Evolutionary conservation across 2,329 filamentous ascomycete genomes (phyloP).

Genomic region (Mariannaea elegans): DNA sequence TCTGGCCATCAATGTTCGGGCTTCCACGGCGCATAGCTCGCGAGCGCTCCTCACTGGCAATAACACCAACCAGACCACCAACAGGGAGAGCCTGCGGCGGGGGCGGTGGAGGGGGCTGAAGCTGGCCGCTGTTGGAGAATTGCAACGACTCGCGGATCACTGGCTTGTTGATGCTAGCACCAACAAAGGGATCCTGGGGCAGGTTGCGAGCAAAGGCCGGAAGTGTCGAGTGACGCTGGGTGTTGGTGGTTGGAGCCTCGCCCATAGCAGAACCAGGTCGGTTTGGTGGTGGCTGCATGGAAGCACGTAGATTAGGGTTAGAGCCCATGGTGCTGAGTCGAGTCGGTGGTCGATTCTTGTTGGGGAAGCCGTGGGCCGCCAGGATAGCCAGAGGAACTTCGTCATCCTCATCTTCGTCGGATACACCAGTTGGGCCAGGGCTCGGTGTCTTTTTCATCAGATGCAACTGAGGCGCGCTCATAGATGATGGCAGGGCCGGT

Average conservation of each 20-base stretch:
- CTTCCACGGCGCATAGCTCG: constrained; percentile 81
- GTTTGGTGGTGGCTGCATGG: constrained; percentile 52
- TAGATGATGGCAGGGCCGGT: constrained; percentile 64
- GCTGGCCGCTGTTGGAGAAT: constrained; percentile 64
- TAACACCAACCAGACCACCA: constrained; percentile 86
- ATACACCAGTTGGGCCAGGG: constrained; percentile 57
- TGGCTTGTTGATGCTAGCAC: constrained; percentile 78
- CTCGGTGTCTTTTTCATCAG: constrained; percentile 48
- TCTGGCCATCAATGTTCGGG: constrained; percentile 69
- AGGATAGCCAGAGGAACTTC: constrained; percentile 88
- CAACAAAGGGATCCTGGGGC: constrained; percentile 85
- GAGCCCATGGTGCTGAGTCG: constrained; percentile 71
- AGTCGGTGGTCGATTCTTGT: constrained; percentile 77
- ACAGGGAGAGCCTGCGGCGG: constrained; percentile 61
- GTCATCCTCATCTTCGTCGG: constrained; percentile 88
- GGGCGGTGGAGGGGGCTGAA: constrained; percentile 43
- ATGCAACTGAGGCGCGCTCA: constrained; percentile 70
- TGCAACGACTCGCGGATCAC: constrained; percentile 78
- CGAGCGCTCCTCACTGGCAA: constrained; percentile 83
- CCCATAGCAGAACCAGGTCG: constrained; percentile 66
- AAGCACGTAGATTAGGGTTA: constrained; percentile 75
- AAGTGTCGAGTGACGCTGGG: constrained; percentile 57
- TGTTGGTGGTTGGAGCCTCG: constrained; percentile 51
- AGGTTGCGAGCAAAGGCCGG: constrained; percentile 85
- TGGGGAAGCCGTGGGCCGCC: constrained; percentile 88